phyloP scores from a whole-genome alignment of 2,329 filamentous ascomycete genomes.

The Fonsecaea pedrosoi region DNA sequence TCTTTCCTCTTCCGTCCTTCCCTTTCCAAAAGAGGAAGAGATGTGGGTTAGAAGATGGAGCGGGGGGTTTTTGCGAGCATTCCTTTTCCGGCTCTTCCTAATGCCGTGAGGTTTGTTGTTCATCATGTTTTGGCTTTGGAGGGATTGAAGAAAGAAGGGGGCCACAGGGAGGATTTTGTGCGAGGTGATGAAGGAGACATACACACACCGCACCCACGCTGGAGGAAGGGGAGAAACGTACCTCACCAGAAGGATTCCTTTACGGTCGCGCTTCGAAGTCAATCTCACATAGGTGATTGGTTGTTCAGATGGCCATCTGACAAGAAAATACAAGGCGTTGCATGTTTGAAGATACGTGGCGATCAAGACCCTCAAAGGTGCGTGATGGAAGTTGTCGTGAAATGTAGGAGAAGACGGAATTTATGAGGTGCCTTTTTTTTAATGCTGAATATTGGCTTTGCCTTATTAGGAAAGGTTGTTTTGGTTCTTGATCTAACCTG shows the following conservation, averaged over 20 bases:
- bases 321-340: no score
- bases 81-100: slow-evolving; percentile 45
- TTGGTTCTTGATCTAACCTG: not conserved
- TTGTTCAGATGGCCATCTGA: no score
- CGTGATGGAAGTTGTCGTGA: not conserved
- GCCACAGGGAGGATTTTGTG: slow-evolving; percentile 1
- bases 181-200: not conserved
- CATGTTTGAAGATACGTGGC: no score
- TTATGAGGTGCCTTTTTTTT: not conserved
- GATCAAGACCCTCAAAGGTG: no score
- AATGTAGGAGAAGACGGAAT: not conserved
- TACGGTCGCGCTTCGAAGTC: no score
- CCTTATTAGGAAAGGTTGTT: not conserved
- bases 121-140: slow-evolving; percentile 32
- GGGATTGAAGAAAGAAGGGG: not conserved
- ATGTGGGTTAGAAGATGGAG: no score
- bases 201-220: no score
- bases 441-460: not conserved
- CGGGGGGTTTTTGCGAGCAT: slow-evolving; percentile 21
- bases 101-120: slow-evolving; percentile 41
- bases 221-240: not conserved
- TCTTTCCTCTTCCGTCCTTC: not conserved
- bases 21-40: no score
- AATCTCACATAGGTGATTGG: no score
- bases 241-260: no score